Evolutionary conservation across 345 rosid genomes (phyloP), one percentile per base, ranked within the genome.

Genomic region (Gossypium arboreum): DNA sequence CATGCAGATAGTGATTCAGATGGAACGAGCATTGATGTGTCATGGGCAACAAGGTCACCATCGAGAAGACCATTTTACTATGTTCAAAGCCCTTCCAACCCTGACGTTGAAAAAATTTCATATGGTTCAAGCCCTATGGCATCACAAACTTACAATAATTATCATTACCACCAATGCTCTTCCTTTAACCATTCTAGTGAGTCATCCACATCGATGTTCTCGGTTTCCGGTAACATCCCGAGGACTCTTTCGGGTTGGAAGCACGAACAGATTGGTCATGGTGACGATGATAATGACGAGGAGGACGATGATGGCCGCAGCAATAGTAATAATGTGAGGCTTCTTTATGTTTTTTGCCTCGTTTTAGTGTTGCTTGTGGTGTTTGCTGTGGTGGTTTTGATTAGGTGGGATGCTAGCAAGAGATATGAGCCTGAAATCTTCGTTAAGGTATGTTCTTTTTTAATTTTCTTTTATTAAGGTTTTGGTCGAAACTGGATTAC

Each of bases 41-140:
- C 89, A 48, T 88, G 93, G 86, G 86, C 80, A 12, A 88, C 90
- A 2, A 79, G 88, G 51, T 87, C 94, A 9, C 91, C 89, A 1
- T 0, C 79, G 97, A 62, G 41, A 34, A 80, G 93, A 77, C 92
- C 93, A 3, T 74, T 91, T 25, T 94, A 92, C 88, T 92, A 92
- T 83, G 98, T 94, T 9, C 98, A 92, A 59, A 94, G 97, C 82
- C 98, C 98, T 0, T 94, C 98, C n/a, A 90, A 92, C 84, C 92
- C 88, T 73, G 98, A 92, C 80, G 91, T 75, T 12, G 97, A 94
- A 86, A 94, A 94, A 77, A 91, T 91, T 98, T 94, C 98, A 0
- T 91, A 84, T 79, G 98, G 94, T 54, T 94, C 98, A 1, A 91
- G 95, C 73, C 97, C 97, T 3, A 51, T 75, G 24, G 94, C 83